A percentile compares a stretch with the other conserved stretches of the same genome.
These are phyloP conservation scores for Petasospora fabianii DNA, from an alignment of 1,139 yeast genomes.

Conservation along the genomic window DNA sequence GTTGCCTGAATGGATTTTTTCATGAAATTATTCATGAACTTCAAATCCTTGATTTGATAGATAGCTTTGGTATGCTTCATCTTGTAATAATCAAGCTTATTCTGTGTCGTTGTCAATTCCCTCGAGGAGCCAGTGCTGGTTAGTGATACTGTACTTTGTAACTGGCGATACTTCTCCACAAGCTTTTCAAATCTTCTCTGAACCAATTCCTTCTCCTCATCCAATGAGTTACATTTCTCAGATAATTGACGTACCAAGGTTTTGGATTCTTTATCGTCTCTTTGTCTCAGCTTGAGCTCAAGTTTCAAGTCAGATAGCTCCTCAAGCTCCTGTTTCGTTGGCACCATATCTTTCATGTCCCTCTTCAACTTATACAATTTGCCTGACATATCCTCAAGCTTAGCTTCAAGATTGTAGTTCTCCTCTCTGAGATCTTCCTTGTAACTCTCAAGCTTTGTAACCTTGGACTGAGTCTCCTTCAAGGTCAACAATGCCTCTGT, in stretches of 20 bases:
- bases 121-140: conserved; percentile 6
- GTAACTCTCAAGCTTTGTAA: conserved; percentile 22
- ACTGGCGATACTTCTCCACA: conserved; percentile 18
- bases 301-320: conserved; percentile 16
- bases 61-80: conserved; percentile 26
- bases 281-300: conserved; percentile 16
- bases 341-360: conserved; percentile 10
- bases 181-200: conserved; percentile 23
- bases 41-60: conserved; percentile 44
- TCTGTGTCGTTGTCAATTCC: conserved; percentile 16
- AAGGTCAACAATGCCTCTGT: conserved; percentile 15
- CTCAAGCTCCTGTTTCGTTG: conserved; percentile 6
- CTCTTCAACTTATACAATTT: conserved; percentile 25
- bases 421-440: conserved; percentile 16
- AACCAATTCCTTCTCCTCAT: conserved; percentile 21
- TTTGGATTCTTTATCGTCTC: conserved; percentile 22
- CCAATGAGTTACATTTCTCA: conserved; percentile 22
- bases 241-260: conserved; percentile 31
- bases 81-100: conserved; percentile 24
- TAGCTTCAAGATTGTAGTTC: conserved; percentile 21
- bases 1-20: conserved; percentile 44
- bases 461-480: conserved; percentile 22
- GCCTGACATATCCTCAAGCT: conserved; percentile 20
- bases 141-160: conserved; percentile 12
- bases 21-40: conserved; percentile 48